These are phyloP conservation scores for Tetrapisispora iriomotensis DNA, from an alignment of 805 yeast species.

Conservation along the genomic window DNA sequence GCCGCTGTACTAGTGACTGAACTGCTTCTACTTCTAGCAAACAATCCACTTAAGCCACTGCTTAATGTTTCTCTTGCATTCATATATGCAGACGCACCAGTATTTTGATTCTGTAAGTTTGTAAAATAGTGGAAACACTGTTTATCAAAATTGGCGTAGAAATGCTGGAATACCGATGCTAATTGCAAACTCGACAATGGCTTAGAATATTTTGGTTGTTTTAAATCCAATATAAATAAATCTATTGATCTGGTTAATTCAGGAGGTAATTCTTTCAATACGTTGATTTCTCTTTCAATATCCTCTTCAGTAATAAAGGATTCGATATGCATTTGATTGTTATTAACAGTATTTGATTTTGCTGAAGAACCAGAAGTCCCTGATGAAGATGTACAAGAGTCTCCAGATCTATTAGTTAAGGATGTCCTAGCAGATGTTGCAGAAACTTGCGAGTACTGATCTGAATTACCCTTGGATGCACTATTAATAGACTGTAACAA, in stretches of 20 bases:
- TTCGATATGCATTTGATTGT: not conserved
- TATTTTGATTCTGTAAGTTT: not conserved
- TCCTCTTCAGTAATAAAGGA: conserved; percentile 15
- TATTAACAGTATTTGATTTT: not conserved
- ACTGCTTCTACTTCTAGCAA: conserved; percentile 28
- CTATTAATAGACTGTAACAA: conserved; percentile 19
- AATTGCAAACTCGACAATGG: conserved; percentile 24
- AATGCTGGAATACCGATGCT: conserved; percentile 24
- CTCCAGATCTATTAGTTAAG: not conserved
- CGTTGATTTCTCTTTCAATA: conserved; percentile 13
- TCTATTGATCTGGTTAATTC: conserved; percentile 22
- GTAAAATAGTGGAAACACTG: conserved; percentile 21
- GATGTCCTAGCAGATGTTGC: not conserved
- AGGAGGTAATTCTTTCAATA: conserved; percentile 17
- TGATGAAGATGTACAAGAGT: not conserved
- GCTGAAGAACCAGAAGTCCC: not conserved
- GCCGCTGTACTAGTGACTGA: conserved; percentile 12
- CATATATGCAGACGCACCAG: conserved; percentile 8
- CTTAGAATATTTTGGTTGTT: conserved; percentile 27
- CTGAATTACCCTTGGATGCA: conserved; percentile 13
- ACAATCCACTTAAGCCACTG: conserved; percentile 29
- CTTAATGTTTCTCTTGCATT: conserved; percentile 24
- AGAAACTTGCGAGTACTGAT: not conserved
- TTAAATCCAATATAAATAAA: conserved; percentile 24
- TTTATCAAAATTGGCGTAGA: conserved; percentile 25